phyloP scores from a whole-genome alignment of 2,329 filamentous ascomycete species.

The Alternaria triticina region DNA sequence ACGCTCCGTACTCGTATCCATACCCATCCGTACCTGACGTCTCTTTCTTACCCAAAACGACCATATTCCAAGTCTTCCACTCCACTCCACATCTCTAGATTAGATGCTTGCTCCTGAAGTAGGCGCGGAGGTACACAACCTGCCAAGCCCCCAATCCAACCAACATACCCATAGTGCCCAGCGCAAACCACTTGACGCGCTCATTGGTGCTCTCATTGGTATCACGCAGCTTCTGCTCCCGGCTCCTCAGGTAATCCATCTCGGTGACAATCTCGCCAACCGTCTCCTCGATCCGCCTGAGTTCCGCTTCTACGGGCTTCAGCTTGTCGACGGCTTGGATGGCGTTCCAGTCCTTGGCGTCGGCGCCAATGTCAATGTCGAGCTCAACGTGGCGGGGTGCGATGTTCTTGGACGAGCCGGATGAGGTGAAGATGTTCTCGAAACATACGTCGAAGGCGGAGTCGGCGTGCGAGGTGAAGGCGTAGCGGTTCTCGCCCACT shows the following conservation, averaged over 20 bases:
- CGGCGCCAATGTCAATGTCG: slow-evolving; percentile 94
- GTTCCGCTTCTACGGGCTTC: slow-evolving; percentile 93
- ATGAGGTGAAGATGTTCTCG: slow-evolving; percentile 73
- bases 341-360: slow-evolving; percentile 97
- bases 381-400: slow-evolving; percentile 78
- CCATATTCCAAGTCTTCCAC: not conserved
- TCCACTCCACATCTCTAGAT: slow-evolving; percentile 45
- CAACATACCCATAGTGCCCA: slow-evolving; percentile 90
- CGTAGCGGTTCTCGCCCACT: slow-evolving; percentile 87
- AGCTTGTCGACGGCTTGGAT: slow-evolving; percentile 97
- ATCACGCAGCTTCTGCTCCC: slow-evolving; percentile 95
- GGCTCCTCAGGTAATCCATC: slow-evolving; percentile 91
- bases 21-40: slow-evolving; percentile 16
- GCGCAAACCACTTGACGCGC: slow-evolving; percentile 97
- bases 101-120: slow-evolving; percentile 72
- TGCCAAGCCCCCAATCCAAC: slow-evolving; percentile 93
- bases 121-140: slow-evolving; percentile 95
- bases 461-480: slow-evolving; percentile 91
- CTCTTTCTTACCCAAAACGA: slow-evolving; percentile 5
- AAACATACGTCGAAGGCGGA: slow-evolving; percentile 97
- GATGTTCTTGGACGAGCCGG: slow-evolving; percentile 26
- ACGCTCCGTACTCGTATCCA: slow-evolving; percentile 14
- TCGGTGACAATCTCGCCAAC: slow-evolving; percentile 86
- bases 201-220: slow-evolving; percentile 99
- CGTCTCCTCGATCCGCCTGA: slow-evolving; percentile 90